Base-by-base conservation (phyloP, 2,329 filamentous ascomycete genomes). In the Ophiocordyceps robertsii region DNA sequence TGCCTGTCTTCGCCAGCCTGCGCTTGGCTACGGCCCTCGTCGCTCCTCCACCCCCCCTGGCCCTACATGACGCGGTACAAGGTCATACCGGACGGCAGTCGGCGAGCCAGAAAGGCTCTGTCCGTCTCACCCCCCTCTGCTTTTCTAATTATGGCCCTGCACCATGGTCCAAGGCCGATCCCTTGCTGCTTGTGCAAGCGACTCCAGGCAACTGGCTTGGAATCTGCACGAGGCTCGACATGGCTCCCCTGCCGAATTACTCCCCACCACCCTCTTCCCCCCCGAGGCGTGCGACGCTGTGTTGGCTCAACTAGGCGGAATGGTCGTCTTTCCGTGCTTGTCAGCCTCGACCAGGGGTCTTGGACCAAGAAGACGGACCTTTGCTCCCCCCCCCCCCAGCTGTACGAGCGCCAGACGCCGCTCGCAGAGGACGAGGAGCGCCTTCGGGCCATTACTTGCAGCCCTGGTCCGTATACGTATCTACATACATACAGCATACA, bases 301-400 rank as follows among this genome's bases (percentile, higher is more conserved):
- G 37, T 38, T 29, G 37, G 19, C 36, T 33, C 29, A 42, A 36
- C 41, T 31, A 29, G 32, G 24, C 17, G 36, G 35, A 32, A 35
- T 42, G 33, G 35, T 17, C 16, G 12, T 36, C 33, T 36, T 36
- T 16, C 33, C 33, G 33, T 36, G 37, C 37, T 39, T 9, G 41
- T 43, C 41, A 43, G 41, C 41, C 41, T 42, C 31, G 41, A 39
- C 37, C 41, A 30, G 41, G 41, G 41, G 33, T 21, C 37, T 2
- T 6, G 24, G 12, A 24, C 30, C 37, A 43, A 19, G 17, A 12
- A 37, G 29, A 31, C 33, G 33, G 40, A 37, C 31, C 29, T 30
- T 16, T 29, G 32, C 32, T 29, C 27, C 33, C 33, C 40, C n/a
- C 37, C 24, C 33, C 21, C 30, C 31, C 19, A 41, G 27, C 16